Percentiles rank a stretch among this genome's conserved stretches.
These are phyloP conservation scores for Verticillium isaacii DNA, from an alignment of 2,329 filamentous ascomycete genomes.

Conservation along the genomic window DNA sequence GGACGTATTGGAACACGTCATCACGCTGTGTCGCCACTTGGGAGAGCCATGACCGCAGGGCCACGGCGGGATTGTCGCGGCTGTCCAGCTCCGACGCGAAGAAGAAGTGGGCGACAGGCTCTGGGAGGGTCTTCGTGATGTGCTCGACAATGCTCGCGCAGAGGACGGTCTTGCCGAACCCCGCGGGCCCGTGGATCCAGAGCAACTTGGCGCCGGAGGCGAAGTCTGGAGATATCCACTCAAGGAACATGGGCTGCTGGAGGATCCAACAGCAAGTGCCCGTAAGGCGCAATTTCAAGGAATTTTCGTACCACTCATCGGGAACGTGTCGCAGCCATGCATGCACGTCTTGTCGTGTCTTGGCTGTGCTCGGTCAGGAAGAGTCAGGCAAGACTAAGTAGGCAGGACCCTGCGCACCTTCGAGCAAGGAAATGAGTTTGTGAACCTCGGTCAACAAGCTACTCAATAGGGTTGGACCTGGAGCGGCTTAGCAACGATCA, in stretches of 20 bases:
- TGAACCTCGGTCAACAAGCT: neutral
- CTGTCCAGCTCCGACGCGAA: constrained; percentile 21
- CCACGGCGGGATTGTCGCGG: constrained; percentile 17
- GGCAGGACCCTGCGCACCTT: neutral
- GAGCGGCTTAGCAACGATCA: neutral
- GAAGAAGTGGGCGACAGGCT: constrained; percentile 23
- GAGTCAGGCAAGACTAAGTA: neutral
- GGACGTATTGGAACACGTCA: constrained; percentile 10
- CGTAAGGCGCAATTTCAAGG: constrained; percentile 11
- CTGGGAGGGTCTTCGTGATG: neutral
- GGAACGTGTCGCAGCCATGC: constrained; percentile 9
- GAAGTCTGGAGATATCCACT: constrained; percentile 14
- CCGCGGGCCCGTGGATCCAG: constrained; percentile 25
- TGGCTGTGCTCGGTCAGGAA: neutral
- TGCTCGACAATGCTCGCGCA: constrained; percentile 22
- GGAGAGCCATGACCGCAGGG: constrained; percentile 24
- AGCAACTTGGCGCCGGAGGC: constrained; percentile 12
- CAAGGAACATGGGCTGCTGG: constrained; percentile 3
- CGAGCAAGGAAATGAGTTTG: neutral
- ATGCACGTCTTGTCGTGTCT: constrained; percentile 8
- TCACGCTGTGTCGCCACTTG: constrained; percentile 12
- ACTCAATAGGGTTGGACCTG: neutral
- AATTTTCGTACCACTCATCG: constrained; percentile 14
- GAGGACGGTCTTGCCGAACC: constrained; percentile 28
- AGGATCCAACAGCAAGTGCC: constrained; percentile 24